Conservation (phyloP, 1,284 basidiomycete genomes). For the Coniophora puteana region DNA sequence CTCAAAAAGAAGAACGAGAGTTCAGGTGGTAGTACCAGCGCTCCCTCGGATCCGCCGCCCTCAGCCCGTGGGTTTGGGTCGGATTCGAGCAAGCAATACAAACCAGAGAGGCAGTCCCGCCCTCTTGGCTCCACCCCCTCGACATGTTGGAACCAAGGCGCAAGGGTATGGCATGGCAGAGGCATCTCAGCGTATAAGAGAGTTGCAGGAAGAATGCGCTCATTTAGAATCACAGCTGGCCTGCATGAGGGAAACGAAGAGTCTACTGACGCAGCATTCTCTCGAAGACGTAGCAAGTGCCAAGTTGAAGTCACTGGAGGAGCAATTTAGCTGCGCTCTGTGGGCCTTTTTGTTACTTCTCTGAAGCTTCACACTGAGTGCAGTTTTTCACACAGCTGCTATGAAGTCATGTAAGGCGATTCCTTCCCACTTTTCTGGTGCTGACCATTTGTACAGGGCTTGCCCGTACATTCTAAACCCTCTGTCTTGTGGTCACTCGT, state of each 20-base stretch:
- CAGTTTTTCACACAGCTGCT: conserved; percentile 27
- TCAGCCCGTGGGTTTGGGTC: too few species aligned
- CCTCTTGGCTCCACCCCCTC: too few species aligned
- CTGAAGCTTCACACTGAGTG: conserved; percentile 8
- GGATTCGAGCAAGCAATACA: too few species aligned
- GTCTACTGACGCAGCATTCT: conserved; percentile 31
- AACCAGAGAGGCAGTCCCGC: too few species aligned
- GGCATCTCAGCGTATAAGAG: conserved; percentile 33
- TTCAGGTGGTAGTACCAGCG: too few species aligned
- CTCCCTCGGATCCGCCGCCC: too few species aligned
- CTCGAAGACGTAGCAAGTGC: conserved; percentile 31
- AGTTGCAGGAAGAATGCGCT: conserved; percentile 28
- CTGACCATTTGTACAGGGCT: conserved; percentile 40
- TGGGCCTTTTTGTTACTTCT: conserved; percentile 10
- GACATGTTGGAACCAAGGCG: too few species aligned
- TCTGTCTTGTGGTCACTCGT: conserved; percentile 58
- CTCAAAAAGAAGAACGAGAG: too few species aligned
- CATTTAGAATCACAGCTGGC: conserved; percentile 37
- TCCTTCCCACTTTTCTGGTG: conserved; percentile 6
- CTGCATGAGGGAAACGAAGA: conserved; percentile 36
- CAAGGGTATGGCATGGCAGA: too few species aligned
- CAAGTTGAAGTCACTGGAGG: conserved; percentile 48
- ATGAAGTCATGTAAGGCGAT: conserved; percentile 36
- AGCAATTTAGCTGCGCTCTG: conserved; percentile 42
- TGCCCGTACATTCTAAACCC: conserved; percentile 56